Evolutionary conservation across 2,329 filamentous ascomycete genomes (phyloP).

Genomic region (Colletotrichum lentis): DNA sequence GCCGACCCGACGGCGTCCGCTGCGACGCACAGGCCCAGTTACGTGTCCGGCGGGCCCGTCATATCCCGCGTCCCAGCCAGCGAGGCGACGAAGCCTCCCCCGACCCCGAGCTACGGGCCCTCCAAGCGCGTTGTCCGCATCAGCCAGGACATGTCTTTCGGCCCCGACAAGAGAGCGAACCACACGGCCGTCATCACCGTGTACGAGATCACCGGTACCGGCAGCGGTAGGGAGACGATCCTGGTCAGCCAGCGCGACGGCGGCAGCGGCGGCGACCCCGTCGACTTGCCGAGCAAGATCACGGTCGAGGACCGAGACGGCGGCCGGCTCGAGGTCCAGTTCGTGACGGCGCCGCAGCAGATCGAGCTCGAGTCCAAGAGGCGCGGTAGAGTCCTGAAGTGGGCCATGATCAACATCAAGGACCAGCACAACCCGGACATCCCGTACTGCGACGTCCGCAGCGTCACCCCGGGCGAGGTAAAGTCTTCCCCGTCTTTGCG

Average conservation of each 20-base stretch:
- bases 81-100: not conserved
- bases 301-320: not conserved
- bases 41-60: not conserved
- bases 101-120: not conserved
- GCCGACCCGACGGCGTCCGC: not conserved
- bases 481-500: no score
- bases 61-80: not conserved
- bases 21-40: not conserved
- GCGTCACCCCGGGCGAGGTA: no score
- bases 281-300: not conserved
- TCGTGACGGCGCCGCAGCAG: not conserved
- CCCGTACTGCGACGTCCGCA: no score
- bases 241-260: conserved; percentile 41
- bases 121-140: conserved; percentile 8
- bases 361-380: conserved; percentile 5
- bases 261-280: conserved; percentile 43
- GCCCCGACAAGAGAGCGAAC: not conserved
- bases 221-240: not conserved
- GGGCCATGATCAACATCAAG: conserved; percentile 3
- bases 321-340: not conserved
- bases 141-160: not conserved
- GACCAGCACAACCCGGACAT: no score
- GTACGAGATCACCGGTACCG: not conserved
- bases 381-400: no score
- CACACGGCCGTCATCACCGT: conserved; percentile 15